Percentiles rank a stretch among this genome's conserved stretches.
Conservation (phyloP, 2,329 filamentous ascomycete species). For the Aureobasidium sp. region DNA sequence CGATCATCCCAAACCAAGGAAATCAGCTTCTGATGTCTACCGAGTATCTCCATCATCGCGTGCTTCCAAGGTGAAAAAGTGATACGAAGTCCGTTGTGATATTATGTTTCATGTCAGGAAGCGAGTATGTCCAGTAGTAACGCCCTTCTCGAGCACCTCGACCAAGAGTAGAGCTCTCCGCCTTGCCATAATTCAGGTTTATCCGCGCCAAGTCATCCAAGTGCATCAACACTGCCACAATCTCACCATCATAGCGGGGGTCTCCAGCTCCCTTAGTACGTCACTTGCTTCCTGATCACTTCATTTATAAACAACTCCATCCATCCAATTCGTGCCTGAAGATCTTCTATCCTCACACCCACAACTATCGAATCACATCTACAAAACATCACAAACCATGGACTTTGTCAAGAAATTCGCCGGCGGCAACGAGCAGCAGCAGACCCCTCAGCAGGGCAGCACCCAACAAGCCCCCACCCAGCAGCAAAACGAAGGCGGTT, state of each 20-base stretch:
- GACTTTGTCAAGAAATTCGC: constrained; percentile 43
- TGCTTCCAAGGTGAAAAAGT: too few species aligned
- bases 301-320: constrained; percentile 3
- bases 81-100: too few species aligned
- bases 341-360: neutral
- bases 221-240: constrained; percentile 3
- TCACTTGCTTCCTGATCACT: neutral
- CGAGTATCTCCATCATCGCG: too few species aligned
- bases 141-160: too few species aligned
- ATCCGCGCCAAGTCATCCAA: neutral
- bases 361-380: neutral
- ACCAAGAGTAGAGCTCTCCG: too few species aligned
- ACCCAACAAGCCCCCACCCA: constrained; percentile 28
- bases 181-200: too few species aligned
- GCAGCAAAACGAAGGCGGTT: constrained; percentile 35
- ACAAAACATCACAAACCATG: constrained; percentile 29
- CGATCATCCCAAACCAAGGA: neutral
- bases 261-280: neutral
- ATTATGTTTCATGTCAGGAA: too few species aligned
- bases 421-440: constrained; percentile 27
- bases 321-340: neutral
- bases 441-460: constrained; percentile 19
- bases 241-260: constrained; percentile 9
- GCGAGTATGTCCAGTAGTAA: too few species aligned
- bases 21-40: neutral